These are phyloP conservation scores for Brettanomyces custersianus DNA, from an alignment of 805 yeast genomes.

Conservation along the genomic window DNA sequence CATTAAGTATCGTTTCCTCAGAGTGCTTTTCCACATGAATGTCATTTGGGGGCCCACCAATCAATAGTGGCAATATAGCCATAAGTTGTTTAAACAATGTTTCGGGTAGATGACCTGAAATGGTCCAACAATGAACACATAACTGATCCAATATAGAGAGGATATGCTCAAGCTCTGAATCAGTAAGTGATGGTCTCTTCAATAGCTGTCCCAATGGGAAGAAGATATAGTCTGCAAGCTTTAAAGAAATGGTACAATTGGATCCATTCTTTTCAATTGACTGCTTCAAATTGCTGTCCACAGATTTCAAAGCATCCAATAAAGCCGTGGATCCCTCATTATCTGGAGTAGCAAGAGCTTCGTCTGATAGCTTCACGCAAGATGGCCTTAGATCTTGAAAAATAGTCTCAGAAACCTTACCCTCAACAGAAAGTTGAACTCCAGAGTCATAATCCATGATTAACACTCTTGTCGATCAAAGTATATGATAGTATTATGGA, in stretches of 20 bases:
- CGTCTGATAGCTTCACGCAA: constrained; percentile 36
- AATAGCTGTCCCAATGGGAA: constrained; percentile 50
- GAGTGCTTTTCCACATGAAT: constrained; percentile 21
- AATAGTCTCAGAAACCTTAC: constrained; percentile 7
- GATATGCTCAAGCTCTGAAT: constrained; percentile 35
- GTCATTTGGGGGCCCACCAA: constrained; percentile 36
- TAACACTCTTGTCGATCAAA: too few species aligned
- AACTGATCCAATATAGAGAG: constrained; percentile 36
- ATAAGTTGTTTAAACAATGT: constrained; percentile 35
- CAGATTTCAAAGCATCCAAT: constrained; percentile 23
- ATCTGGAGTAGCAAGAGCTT: constrained; percentile 32
- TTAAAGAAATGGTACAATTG: constrained; percentile 21
- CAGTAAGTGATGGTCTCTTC: constrained; percentile 36
- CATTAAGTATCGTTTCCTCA: constrained; percentile 29
- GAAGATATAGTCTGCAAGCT: constrained; percentile 53
- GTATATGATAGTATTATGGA: too few species aligned
- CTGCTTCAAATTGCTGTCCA: constrained; percentile 15
- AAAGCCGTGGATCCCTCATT: constrained; percentile 23
- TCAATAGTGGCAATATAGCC: constrained; percentile 35
- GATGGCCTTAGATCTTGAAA: constrained; percentile 26
- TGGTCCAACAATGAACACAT: constrained; percentile 40
- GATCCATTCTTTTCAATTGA: constrained; percentile 1
- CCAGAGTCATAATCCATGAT: too few species aligned
- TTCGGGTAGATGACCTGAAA: constrained; percentile 26
- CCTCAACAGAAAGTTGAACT: not conserved